A percentile compares a stretch with the other conserved stretches of the same genome.
These are phyloP conservation scores for Scytalidium lignicola DNA, from an alignment of 2,329 filamentous ascomycete genomes.

Conservation along the genomic window DNA sequence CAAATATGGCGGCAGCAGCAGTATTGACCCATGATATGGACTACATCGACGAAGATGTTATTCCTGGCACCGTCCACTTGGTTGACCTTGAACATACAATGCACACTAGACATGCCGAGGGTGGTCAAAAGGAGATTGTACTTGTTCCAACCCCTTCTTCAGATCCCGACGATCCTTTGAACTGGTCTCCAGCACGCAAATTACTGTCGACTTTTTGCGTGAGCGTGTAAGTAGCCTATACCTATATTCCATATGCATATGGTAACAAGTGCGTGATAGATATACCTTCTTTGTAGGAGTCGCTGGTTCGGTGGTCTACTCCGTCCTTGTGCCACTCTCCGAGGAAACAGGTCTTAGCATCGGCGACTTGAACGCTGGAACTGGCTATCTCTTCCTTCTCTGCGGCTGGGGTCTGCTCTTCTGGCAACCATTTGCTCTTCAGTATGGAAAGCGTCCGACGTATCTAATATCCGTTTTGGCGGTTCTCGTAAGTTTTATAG, in stretches of 20 bases:
- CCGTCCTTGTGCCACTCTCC: conserved; percentile 32
- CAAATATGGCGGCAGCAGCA: neutral
- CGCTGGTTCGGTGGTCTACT: conserved; percentile 32
- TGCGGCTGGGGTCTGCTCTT: conserved; percentile 9
- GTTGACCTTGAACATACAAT: conserved; percentile 10
- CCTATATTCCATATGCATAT: neutral
- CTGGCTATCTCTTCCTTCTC: conserved; percentile 17
- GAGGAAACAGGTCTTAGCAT: conserved; percentile 29
- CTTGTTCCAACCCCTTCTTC: conserved; percentile 22
- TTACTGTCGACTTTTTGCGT: conserved; percentile 8
- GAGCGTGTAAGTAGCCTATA: neutral
- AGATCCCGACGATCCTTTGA: conserved; percentile 30
- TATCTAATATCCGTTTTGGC: conserved; percentile 3
- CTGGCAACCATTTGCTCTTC: conserved; percentile 3
- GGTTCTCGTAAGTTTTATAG: neutral
- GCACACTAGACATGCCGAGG: conserved; percentile 5
- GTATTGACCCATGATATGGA: neutral
- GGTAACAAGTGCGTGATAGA: neutral
- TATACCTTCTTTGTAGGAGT: conserved; percentile 27
- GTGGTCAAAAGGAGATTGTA: conserved; percentile 14
- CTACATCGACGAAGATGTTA: conserved; percentile 1
- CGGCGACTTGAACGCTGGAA: conserved; percentile 31
- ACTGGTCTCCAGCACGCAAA: conserved; percentile 27
- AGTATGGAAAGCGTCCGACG: conserved; percentile 4
- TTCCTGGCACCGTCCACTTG: conserved; percentile 2